phyloP scores from a whole-genome alignment of 1,284 basidiomycete species.

The Pseudozyma tsukubaensis region DNA sequence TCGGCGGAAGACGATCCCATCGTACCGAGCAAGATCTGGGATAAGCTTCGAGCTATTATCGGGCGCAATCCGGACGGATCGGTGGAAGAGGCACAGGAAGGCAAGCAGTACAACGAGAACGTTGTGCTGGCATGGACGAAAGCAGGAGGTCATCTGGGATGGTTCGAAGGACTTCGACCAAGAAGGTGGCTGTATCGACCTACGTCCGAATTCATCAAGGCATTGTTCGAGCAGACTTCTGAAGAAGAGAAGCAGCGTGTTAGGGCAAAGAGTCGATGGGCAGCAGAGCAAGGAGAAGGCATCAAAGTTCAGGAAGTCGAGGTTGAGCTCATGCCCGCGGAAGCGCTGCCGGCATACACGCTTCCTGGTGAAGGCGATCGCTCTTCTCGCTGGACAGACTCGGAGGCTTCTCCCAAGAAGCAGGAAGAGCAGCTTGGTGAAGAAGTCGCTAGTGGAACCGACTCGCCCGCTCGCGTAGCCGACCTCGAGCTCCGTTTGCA shows the following conservation, averaged over 20 bases:
- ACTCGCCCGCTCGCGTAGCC: conserved; percentile 20
- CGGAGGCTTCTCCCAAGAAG: not conserved
- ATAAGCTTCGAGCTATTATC: conserved; percentile 43
- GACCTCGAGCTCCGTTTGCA: conserved; percentile 25
- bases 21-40: conserved; percentile 71
- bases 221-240: conserved; percentile 43
- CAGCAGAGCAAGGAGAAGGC: conserved; percentile 2
- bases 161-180: conserved; percentile 77
- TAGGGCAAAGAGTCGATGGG: conserved; percentile 35
- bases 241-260: conserved; percentile 25
- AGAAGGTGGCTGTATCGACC: conserved; percentile 62
- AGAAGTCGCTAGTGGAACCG: conserved; percentile 1
- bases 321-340: conserved; percentile 52
- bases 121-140: conserved; percentile 80
- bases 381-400: conserved; percentile 31
- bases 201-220: conserved; percentile 55
- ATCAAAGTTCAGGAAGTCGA: conserved; percentile 38
- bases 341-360: conserved; percentile 46
- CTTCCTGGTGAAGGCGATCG: conserved; percentile 40
- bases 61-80: conserved; percentile 45
- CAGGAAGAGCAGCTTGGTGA: not conserved
- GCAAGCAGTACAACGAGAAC: conserved; percentile 73
- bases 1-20: conserved; percentile 91
- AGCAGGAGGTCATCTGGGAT: conserved; percentile 91
- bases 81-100: conserved; percentile 70